phyloP scores from a whole-genome alignment of 805 yeast genomes.

The Kodamaea hsintzibuensis region DNA sequence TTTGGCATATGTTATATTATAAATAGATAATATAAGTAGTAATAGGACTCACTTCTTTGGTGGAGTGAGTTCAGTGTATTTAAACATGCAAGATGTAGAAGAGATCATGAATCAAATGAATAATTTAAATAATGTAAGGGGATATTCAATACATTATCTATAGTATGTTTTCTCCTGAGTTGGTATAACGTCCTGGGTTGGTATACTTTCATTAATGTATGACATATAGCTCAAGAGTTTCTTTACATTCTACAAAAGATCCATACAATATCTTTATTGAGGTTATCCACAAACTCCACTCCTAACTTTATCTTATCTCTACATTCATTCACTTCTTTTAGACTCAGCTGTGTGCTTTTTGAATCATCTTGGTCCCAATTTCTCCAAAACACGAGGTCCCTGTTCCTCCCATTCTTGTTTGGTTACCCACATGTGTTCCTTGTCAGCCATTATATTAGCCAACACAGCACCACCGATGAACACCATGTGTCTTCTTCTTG shows the following conservation, averaged over 20 bases:
- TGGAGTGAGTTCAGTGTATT: neutral
- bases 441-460: slow-evolving; percentile 97
- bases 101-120: no score
- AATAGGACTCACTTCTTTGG: no score
- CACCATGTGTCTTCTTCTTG: slow-evolving; percentile 98
- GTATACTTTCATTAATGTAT: no score
- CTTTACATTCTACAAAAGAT: no score
- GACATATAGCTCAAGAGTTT: no score
- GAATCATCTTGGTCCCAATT: slow-evolving; percentile 69
- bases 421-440: slow-evolving; percentile 96
- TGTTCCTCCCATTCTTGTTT: slow-evolving; percentile 98
- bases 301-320: neutral
- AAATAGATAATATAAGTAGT: neutral
- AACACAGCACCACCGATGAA: slow-evolving; percentile 98
- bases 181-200: no score
- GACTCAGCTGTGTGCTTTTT: neutral
- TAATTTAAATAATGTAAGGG: no score
- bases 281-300: neutral
- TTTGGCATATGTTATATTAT: neutral
- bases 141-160: no score
- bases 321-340: neutral
- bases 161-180: no score
- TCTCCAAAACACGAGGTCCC: slow-evolving; percentile 80
- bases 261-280: neutral
- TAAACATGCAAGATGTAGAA: no score